A percentile compares a stretch with the other conserved stretches of the same genome.
phyloP scores from a whole-genome alignment of 2,329 filamentous ascomycete genomes.

The Rutstroemia sydowiana region DNA sequence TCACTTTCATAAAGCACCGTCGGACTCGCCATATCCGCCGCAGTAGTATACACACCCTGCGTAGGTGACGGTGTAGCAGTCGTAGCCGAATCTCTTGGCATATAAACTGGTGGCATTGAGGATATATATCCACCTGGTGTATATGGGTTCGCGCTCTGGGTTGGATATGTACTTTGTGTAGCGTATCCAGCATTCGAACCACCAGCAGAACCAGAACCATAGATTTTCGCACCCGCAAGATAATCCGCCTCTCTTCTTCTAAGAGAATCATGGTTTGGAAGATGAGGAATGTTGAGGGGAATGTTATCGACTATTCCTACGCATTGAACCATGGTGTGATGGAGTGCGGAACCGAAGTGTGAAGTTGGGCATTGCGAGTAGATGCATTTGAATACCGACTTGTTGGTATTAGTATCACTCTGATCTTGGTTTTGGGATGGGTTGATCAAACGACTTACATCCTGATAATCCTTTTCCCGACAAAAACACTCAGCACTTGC shows the following conservation, averaged over 20 bases:
- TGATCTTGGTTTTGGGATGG: not conserved
- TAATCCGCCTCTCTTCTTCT: constrained; percentile 26
- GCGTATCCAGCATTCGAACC: constrained; percentile 13
- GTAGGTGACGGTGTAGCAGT: not conserved
- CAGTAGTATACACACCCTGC: not conserved
- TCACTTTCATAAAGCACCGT: too few species aligned
- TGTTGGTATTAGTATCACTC: not conserved
- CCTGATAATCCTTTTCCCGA: constrained; percentile 28
- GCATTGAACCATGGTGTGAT: constrained; percentile 29
- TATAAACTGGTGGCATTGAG: constrained; percentile 6
- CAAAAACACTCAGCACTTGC: constrained; percentile 28
- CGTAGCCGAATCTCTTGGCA: constrained; percentile 2
- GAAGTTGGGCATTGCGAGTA: constrained; percentile 32
- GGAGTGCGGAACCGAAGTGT: constrained; percentile 30
- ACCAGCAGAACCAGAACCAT: constrained; percentile 20
- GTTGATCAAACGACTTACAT: constrained; percentile 18
- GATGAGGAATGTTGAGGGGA: constrained; percentile 17
- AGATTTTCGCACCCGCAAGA: constrained; percentile 16
- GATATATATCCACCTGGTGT: not conserved
- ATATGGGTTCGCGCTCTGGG: constrained; percentile 14
- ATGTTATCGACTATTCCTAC: constrained; percentile 17
- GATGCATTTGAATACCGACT: constrained; percentile 32
- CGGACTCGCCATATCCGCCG: constrained; percentile 2
- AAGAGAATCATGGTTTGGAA: constrained; percentile 26
- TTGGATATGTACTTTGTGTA: constrained; percentile 16